Percentiles rank a stretch among this genome's conserved stretches.
Conservation (phyloP, 805 yeast species). For the Candida boleticola region DNA sequence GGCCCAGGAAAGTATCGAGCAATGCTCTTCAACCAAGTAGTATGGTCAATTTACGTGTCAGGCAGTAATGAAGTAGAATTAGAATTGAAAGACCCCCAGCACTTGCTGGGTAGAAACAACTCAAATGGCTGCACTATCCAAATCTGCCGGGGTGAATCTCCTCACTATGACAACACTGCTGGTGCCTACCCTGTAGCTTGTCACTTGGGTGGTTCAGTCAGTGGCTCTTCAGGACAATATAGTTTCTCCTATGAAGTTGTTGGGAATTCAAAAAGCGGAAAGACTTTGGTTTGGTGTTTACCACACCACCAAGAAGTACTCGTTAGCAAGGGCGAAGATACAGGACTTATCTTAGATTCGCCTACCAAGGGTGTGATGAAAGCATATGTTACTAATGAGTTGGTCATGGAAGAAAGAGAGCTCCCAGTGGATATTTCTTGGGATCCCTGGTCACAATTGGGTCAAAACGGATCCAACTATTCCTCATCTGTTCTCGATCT, state of each 20-base stretch:
- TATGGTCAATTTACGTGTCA: slow-evolving; percentile 65
- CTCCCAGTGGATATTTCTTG: slow-evolving; percentile 41
- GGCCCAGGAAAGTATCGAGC: slow-evolving; percentile 50
- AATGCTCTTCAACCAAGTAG: slow-evolving; percentile 52
- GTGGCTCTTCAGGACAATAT: slow-evolving; percentile 25
- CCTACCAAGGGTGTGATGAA: slow-evolving; percentile 50
- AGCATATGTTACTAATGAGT: slow-evolving; percentile 39
- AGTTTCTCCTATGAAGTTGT: slow-evolving; percentile 24
- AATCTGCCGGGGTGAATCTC: slow-evolving; percentile 48
- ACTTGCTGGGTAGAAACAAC: slow-evolving; percentile 40
- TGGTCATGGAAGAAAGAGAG: slow-evolving; percentile 39
- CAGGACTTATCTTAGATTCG: slow-evolving; percentile 42
- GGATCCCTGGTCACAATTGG: slow-evolving; percentile 60
- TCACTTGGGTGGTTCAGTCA: slow-evolving; percentile 14
- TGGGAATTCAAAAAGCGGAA: slow-evolving; percentile 25
- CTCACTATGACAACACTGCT: slow-evolving; percentile 29
- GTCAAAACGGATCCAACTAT: slow-evolving; percentile 20
- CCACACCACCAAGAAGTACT: slow-evolving; percentile 51
- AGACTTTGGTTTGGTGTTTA: slow-evolving; percentile 45
- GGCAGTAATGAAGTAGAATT: slow-evolving; percentile 18
- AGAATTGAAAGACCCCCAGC: slow-evolving; percentile 35
- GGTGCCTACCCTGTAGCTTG: slow-evolving; percentile 29
- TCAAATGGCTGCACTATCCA: slow-evolving; percentile 55
- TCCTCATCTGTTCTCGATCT: slow-evolving; percentile 29
- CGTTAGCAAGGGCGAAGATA: slow-evolving; percentile 21